These are phyloP conservation scores for Taxillus chinensis DNA, from an alignment of 164 flowering plant species.

Conservation along the genomic window DNA sequence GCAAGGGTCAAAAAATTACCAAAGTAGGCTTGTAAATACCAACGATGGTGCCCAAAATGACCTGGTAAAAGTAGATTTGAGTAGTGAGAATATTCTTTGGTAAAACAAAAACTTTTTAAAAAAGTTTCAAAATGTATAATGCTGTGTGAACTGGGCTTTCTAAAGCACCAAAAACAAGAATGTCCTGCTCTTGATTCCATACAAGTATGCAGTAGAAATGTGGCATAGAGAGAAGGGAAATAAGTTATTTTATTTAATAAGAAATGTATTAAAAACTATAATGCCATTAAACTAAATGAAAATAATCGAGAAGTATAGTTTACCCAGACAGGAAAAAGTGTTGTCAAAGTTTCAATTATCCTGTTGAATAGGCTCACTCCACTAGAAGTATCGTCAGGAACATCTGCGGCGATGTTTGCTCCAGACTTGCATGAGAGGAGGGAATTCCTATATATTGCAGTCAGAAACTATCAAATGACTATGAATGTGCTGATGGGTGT, in stretches of 20 bases:
- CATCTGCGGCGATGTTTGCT: slow-evolving; percentile 55
- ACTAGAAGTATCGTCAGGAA: slow-evolving; percentile 37
- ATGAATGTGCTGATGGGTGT: neutral
- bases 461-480: neutral
- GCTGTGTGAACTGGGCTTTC: neutral
- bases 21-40: slow-evolving; percentile 92
- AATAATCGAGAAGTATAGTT: slow-evolving; percentile 13
- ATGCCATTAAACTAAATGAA: neutral
- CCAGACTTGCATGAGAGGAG: slow-evolving; percentile 57
- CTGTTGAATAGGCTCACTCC: slow-evolving; percentile 60
- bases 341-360: slow-evolving; percentile 77
- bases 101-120: neutral
- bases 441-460: slow-evolving; percentile 23
- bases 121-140: neutral
- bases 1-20: slow-evolving; percentile 29
- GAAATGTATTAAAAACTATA: neutral
- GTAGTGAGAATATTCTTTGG: neutral
- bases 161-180: neutral
- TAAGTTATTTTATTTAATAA: neutral
- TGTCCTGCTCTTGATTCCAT: too few species aligned
- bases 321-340: slow-evolving; percentile 97
- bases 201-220: too few species aligned
- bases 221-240: too few species aligned
- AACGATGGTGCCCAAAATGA: slow-evolving; percentile 73
- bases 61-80: slow-evolving; percentile 33